These are phyloP conservation scores for Phytophthora uliginosa DNA, from an alignment of 352 stramenopile species.

Conservation along the genomic window DNA sequence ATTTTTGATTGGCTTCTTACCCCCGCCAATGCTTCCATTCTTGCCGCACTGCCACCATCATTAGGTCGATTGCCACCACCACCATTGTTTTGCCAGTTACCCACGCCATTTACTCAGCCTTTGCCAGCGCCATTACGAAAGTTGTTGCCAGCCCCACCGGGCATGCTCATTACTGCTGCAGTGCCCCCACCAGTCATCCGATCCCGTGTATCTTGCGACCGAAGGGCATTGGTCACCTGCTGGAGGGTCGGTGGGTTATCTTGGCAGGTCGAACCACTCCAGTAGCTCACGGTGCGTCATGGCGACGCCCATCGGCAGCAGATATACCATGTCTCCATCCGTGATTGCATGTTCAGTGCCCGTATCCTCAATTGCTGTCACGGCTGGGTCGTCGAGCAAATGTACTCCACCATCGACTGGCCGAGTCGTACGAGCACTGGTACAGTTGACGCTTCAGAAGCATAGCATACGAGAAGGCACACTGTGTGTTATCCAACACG, in stretches of 20 bases:
- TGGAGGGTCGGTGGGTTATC: neutral
- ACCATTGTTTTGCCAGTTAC: too few species aligned
- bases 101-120: too few species aligned
- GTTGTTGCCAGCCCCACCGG: too few species aligned
- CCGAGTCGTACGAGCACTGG: neutral
- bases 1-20: too few species aligned
- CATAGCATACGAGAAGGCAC: neutral
- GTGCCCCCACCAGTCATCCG: too few species aligned
- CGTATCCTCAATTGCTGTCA: neutral
- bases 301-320: neutral
- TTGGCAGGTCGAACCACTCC: neutral
- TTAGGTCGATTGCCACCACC: too few species aligned
- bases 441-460: neutral
- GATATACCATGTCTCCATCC: neutral
- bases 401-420: neutral
- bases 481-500: neutral
- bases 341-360: neutral
- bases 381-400: neutral
- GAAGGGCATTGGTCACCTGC: neutral
- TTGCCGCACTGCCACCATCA: too few species aligned
- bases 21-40: too few species aligned
- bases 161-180: too few species aligned
- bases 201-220: too few species aligned
- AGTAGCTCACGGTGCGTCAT: neutral
- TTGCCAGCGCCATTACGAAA: too few species aligned